Conservation (phyloP, 345 rosid species). For the Pistacia vera region DNA sequence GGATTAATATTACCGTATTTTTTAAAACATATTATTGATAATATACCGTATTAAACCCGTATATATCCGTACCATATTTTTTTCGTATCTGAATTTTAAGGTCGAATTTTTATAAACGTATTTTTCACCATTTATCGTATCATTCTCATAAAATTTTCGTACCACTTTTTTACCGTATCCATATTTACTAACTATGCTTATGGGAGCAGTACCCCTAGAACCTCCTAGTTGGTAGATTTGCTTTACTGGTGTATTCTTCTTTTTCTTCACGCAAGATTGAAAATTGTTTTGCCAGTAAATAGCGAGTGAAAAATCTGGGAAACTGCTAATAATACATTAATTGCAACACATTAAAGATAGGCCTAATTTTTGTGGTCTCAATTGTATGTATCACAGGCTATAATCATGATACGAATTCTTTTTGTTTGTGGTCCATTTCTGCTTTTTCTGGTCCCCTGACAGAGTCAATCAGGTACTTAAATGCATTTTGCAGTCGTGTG, state of each 20-base stretch:
- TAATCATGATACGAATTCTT: background rate
- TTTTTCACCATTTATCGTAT: no score
- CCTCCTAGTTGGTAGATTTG: background rate
- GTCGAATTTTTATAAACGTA: no score
- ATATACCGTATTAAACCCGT: no score
- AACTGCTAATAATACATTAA: background rate
- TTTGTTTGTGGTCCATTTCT: background rate
- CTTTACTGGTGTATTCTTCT: background rate
- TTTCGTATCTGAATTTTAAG: no score
- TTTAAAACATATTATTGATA: no score
- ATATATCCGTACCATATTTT: no score
- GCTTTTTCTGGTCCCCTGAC: background rate
- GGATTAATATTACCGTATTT: no score
- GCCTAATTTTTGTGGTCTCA: background rate
- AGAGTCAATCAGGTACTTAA: background rate
- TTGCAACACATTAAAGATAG: background rate
- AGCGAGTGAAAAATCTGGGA: background rate
- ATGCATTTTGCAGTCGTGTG: background rate
- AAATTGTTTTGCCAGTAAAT: background rate
- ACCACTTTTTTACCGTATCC: no score
- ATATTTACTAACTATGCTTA: no score
- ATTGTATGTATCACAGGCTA: background rate
- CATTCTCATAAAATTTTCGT: no score
- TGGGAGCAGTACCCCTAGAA: background rate
- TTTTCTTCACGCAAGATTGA: no score